Conservation (phyloP, 495 filamentous ascomycete species). For the Neurospora africana region DNA sequence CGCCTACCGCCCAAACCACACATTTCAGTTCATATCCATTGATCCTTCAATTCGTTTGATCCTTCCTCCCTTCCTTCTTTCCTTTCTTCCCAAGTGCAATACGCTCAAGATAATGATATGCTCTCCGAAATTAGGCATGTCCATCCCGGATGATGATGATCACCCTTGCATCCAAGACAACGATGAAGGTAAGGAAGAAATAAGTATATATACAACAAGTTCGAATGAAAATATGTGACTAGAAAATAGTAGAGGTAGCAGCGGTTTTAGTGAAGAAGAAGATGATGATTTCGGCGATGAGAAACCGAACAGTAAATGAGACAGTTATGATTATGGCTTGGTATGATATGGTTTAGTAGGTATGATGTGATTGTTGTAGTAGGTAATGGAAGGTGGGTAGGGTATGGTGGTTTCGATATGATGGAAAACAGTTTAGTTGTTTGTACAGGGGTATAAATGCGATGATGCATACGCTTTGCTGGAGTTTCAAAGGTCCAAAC, state of each 20-base stretch:
- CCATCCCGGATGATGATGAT: background rate
- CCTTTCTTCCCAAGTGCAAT: background rate
- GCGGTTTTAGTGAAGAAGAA: background rate
- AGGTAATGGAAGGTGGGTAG: background rate
- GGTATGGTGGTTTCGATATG: background rate
- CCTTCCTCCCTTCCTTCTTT: background rate
- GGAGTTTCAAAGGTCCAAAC: background rate
- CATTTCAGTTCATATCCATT: background rate
- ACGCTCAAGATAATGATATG: background rate
- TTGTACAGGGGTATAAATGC: background rate
- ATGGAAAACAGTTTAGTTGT: background rate
- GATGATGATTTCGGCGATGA: background rate
- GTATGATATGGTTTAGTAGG: background rate
- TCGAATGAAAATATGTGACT: background rate
- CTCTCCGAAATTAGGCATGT: background rate
- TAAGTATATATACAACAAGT: background rate
- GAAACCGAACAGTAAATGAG: background rate
- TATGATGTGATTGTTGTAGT: background rate
- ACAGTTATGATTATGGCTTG: background rate
- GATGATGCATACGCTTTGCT: background rate
- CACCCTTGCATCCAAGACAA: background rate
- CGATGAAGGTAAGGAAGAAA: background rate
- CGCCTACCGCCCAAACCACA: background rate
- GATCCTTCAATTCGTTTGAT: background rate
- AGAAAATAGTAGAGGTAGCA: background rate